Percentiles rank a stretch among this genome's conserved stretches.
Conservation (phyloP, 2,329 filamentous ascomycete genomes). For the Fusarium luffae region DNA sequence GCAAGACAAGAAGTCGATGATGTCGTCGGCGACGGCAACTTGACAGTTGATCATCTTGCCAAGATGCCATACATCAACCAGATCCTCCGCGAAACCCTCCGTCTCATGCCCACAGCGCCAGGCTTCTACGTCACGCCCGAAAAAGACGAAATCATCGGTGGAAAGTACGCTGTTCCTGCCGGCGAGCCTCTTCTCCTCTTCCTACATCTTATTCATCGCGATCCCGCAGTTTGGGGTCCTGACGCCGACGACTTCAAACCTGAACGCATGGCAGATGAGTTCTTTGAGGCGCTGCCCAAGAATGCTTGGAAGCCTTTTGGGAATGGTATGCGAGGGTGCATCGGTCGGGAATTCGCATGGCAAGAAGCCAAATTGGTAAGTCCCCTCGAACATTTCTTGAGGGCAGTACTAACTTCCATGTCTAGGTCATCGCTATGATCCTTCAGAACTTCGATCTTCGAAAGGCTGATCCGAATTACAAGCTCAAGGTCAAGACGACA, state of each 20-base stretch:
- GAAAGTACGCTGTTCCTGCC: neutral
- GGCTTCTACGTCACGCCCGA: neutral
- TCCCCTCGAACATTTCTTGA: accelerated
- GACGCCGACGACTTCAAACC: conserved; percentile 9
- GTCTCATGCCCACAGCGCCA: conserved; percentile 5
- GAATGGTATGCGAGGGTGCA: conserved; percentile 3
- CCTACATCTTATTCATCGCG: conserved; percentile 4
- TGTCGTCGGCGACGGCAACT: neutral
- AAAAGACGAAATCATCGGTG: conserved; percentile 10
- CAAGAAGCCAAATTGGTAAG: conserved; percentile 15
- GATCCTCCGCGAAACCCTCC: conserved; percentile 15
- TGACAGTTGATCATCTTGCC: neutral
- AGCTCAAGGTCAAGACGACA: conserved; percentile 5
- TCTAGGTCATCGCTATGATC: conserved; percentile 1
- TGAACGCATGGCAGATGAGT: conserved; percentile 10
- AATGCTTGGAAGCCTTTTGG: conserved; percentile 21
- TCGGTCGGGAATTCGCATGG: conserved; percentile 8
- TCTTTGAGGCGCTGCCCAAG: conserved; percentile 7
- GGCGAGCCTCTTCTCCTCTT: neutral
- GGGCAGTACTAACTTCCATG: accelerated
- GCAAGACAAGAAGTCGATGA: neutral
- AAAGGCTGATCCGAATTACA: conserved; percentile 1
- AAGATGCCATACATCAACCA: conserved; percentile 16
- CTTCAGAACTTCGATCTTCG: conserved; percentile 5
- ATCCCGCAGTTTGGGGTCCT: conserved; percentile 1